Evolutionary conservation across 1,139 yeast genomes (phyloP).

Genomic region (Taphrina wiesneri): DNA sequence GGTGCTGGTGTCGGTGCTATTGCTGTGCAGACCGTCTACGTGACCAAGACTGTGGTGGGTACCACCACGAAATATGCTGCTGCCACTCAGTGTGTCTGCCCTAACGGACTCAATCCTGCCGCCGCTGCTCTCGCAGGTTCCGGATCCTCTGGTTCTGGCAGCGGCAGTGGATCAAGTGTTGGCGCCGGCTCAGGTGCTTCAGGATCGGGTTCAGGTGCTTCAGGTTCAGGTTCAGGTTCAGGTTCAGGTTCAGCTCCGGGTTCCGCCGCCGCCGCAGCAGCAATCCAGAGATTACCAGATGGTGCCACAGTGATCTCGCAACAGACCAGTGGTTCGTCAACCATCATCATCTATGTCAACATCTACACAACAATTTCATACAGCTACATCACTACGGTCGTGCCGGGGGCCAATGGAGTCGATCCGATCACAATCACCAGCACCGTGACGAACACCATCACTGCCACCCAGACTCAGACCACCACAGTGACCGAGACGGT

Average conservation of each 20-base stretch:
- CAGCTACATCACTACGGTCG: background rate
- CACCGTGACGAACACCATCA: background rate
- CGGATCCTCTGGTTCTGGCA: background rate
- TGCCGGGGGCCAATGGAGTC: background rate
- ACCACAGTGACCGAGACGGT: background rate
- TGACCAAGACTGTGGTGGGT: background rate
- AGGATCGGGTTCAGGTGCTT: background rate
- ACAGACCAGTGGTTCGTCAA: background rate
- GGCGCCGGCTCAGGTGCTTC: background rate
- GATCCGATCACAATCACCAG: background rate
- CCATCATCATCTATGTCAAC: constrained; percentile 4
- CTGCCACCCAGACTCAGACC: constrained; percentile 1
- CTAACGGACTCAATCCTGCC: background rate
- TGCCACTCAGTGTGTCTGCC: background rate
- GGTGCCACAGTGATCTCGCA: background rate
- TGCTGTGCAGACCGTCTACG: background rate
- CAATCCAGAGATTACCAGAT: background rate
- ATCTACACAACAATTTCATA: background rate
- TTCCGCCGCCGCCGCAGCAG: background rate
- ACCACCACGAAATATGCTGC: background rate
- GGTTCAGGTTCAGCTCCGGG: background rate
- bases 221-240: background rate
- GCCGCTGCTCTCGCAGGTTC: background rate
- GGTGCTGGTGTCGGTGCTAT: background rate
- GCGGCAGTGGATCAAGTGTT: background rate